Evolutionary conservation across 495 filamentous ascomycete genomes (phyloP).

Genomic region (Aspergillus hancockii): DNA sequence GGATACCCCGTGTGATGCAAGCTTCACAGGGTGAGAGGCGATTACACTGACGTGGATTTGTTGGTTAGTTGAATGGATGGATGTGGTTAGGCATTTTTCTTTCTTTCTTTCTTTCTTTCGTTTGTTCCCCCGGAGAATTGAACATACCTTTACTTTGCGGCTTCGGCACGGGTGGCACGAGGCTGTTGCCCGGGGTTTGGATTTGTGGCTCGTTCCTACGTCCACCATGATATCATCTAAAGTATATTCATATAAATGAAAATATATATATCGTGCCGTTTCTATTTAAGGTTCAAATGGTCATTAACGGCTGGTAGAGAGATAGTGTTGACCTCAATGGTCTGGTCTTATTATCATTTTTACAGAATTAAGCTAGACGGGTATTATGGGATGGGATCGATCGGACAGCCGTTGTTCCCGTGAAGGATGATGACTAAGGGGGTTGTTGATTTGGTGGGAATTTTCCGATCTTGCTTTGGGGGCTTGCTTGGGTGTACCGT

Average conservation of each 20-base stretch:
- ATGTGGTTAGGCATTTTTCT: background rate
- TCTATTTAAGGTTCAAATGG: background rate
- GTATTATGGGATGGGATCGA: too few species aligned
- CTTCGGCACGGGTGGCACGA: conserved; percentile 20
- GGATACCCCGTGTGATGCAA: conserved; percentile 18
- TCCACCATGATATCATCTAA: conserved; percentile 1
- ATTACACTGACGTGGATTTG: conserved; percentile 15
- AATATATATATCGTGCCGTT: conserved; percentile 2
- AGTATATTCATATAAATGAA: too few species aligned
- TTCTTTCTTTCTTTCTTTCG: background rate
- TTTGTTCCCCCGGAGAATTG: background rate
- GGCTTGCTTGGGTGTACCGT: too few species aligned
- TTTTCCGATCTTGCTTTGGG: too few species aligned
- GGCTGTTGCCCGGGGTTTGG: conserved; percentile 22
- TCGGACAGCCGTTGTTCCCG: too few species aligned
- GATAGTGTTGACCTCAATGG: background rate
- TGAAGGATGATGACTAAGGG: too few species aligned
- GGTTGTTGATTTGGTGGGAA: too few species aligned
- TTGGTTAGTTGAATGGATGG: too few species aligned
- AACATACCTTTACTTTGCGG: conserved; percentile 24
- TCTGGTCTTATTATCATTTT: background rate
- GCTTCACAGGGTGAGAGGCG: conserved; percentile 22
- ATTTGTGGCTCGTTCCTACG: conserved; percentile 6
- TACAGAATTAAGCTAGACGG: too few species aligned
- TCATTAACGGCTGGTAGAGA: background rate